Evolutionary conservation across 2,329 filamentous ascomycete species (phyloP).

Genomic region (Phaeosphaeriaceae sp.): DNA sequence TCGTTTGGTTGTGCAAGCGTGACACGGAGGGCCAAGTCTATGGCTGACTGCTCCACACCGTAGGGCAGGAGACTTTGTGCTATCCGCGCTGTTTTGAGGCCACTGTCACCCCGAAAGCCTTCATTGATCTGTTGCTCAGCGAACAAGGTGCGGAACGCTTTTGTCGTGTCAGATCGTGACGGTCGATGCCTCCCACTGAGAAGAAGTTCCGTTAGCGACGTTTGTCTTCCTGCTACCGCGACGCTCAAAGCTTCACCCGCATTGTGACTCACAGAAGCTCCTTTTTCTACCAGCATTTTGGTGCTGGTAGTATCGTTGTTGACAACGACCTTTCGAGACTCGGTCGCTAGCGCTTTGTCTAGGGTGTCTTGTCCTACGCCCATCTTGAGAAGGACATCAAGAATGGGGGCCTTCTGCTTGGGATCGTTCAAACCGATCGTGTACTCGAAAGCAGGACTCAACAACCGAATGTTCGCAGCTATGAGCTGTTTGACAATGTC

Average conservation of each 20-base stretch:
- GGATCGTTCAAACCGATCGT: slow-evolving; percentile 28
- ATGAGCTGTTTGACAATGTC: slow-evolving; percentile 42
- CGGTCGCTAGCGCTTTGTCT: slow-evolving; percentile 34
- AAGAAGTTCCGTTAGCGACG: slow-evolving; percentile 59
- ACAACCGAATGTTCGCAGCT: slow-evolving; percentile 25
- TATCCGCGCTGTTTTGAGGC: slow-evolving; percentile 16
- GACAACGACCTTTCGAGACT: slow-evolving; percentile 27
- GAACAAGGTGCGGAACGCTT: slow-evolving; percentile 37
- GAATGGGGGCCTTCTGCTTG: slow-evolving; percentile 33
- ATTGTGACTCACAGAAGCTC: slow-evolving; percentile 57
- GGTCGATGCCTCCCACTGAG: slow-evolving; percentile 49
- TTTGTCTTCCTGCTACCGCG: slow-evolving; percentile 61
- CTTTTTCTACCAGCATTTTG: slow-evolving; percentile 37
- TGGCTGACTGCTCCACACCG: slow-evolving; percentile 37
- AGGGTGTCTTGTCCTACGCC: slow-evolving; percentile 38
- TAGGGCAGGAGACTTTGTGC: slow-evolving; percentile 31
- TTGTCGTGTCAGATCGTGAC: slow-evolving; percentile 33
- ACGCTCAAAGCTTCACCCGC: slow-evolving; percentile 62
- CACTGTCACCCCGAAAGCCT: not conserved
- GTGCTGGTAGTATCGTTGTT: slow-evolving; percentile 33
- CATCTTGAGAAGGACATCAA: slow-evolving; percentile 32
- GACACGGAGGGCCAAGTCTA: slow-evolving; percentile 34
- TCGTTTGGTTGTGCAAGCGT: slow-evolving; percentile 23
- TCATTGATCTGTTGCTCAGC: slow-evolving; percentile 4
- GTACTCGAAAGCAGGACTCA: slow-evolving; percentile 36